These are phyloP conservation scores for Colletotrichum sp. DNA, from an alignment of 2,329 filamentous ascomycete species.

Conservation along the genomic window DNA sequence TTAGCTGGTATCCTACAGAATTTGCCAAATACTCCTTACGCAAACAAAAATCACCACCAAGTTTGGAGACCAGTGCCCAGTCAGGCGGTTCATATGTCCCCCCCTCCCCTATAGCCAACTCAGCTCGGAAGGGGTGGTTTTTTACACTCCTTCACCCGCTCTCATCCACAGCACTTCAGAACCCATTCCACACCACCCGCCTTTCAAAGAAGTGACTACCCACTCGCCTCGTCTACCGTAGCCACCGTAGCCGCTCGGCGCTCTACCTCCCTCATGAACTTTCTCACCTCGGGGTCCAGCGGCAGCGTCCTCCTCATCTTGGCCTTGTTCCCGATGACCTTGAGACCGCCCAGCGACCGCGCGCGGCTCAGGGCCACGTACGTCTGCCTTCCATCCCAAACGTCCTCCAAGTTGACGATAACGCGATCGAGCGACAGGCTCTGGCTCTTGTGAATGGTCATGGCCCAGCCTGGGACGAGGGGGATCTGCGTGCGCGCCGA, in stretches of 20 bases:
- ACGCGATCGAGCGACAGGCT: constrained; percentile 66
- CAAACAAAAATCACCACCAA: neutral
- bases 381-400: constrained; percentile 42
- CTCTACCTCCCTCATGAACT: neutral
- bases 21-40: neutral
- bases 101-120: neutral
- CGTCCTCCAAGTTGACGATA: constrained; percentile 54
- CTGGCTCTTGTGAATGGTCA: constrained; percentile 68
- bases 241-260: neutral
- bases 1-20: neutral
- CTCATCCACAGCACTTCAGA: neutral
- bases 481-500: constrained; percentile 65
- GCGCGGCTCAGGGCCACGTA: neutral
- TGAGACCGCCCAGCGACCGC: neutral
- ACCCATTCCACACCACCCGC: fast-evolving
- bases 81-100: neutral
- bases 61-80: neutral
- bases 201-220: fast-evolving
- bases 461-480: constrained; percentile 63
- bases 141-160: neutral
- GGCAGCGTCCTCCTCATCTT: neutral
- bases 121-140: neutral
- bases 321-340: neutral
- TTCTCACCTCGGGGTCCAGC: neutral
- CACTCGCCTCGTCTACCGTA: neutral